Percentiles rank a stretch among this genome's conserved stretches.
Conservation (phyloP, 2,329 filamentous ascomycete genomes). For the Ambrosiella cleistominuta region DNA sequence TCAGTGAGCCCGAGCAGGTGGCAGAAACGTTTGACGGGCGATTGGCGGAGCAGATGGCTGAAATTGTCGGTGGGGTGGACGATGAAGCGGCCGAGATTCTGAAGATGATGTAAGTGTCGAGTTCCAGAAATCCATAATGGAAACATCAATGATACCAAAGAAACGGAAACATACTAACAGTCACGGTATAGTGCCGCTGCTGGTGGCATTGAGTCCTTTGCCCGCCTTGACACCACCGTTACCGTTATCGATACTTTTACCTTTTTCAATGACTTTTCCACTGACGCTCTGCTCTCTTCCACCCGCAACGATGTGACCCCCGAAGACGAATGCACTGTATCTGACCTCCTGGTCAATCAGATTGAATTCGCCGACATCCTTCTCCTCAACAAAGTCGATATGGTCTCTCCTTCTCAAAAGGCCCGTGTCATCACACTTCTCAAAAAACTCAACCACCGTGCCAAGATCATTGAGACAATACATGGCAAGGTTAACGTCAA, state of each 20-base stretch:
- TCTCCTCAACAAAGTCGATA: conserved; percentile 52
- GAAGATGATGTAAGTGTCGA: conserved; percentile 19
- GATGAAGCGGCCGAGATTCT: conserved; percentile 21
- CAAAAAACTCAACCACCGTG: conserved; percentile 45
- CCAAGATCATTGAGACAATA: conserved; percentile 43
- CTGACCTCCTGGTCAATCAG: conserved; percentile 59
- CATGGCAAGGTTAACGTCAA: conserved; percentile 42
- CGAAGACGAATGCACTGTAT: conserved; percentile 57
- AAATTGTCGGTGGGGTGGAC: conserved; percentile 21
- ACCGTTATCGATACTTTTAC: conserved; percentile 60
- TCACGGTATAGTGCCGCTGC: conserved; percentile 25
- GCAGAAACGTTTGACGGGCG: conserved; percentile 52
- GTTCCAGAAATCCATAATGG: neutral
- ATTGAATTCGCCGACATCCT: conserved; percentile 64
- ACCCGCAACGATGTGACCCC: conserved; percentile 42
- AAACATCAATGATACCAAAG: neutral
- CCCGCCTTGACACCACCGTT: conserved; percentile 51
- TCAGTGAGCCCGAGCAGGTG: conserved; percentile 57
- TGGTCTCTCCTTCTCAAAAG: conserved; percentile 28
- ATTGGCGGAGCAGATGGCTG: conserved; percentile 30
- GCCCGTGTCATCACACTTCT: conserved; percentile 34
- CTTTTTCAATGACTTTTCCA: conserved; percentile 55
- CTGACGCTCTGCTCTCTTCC: conserved; percentile 46
- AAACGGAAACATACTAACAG: neutral
- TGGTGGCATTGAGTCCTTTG: conserved; percentile 48